Base-by-base conservation (phyloP, 2,329 filamentous ascomycete genomes). In the Talaromyces atroroseus region DNA sequence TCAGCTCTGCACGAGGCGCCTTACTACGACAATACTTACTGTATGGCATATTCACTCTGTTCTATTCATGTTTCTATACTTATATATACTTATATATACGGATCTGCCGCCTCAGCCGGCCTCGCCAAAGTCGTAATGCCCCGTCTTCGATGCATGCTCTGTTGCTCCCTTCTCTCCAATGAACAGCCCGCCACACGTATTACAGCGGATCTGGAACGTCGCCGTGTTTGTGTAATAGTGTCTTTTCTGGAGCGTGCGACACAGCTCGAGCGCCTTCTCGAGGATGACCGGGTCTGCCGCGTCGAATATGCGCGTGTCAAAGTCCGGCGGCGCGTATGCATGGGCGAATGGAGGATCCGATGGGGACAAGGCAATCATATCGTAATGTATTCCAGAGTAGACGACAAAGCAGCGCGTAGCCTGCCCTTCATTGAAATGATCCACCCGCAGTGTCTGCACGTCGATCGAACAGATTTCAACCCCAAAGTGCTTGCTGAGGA, bases 301-400 rank as follows among this genome's bases (percentile, higher is more conserved):
- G 57, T 85, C 80, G 54, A 96, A 84, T 1, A 95, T 82, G 63
- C 87, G 87, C n/a, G 86, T 82, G 67, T 97, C 92, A 61, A 86
- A 82, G 24, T 94, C 88, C 0, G 89, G 83, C 7, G 86, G 82
- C 11, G 83, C 76, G 48, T 81, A 77, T 5, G 83, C 74, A 57
- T 76, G 79, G 46, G 76, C 79, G 63, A 79, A 78, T 3, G 82
- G 83, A 62, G 73, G 80, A 60, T 79, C 81, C 21, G 78, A 84
- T 40, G 81, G 83, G 18, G 84, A 86, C 62, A 95, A 83, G 0
- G 89, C 90, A 58, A 96, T 86, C 6, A 89, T 87, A 71, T 96
- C 92, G 73, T 96, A 96, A 70, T 96, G 92, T 51, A 96, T 94
- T 2, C 91, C 91, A 0, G 88, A 92, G 73, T 96, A 96, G 0